These are phyloP conservation scores for Hypoxylon sp. DNA, from an alignment of 2,329 filamentous ascomycete genomes.

Conservation along the genomic window DNA sequence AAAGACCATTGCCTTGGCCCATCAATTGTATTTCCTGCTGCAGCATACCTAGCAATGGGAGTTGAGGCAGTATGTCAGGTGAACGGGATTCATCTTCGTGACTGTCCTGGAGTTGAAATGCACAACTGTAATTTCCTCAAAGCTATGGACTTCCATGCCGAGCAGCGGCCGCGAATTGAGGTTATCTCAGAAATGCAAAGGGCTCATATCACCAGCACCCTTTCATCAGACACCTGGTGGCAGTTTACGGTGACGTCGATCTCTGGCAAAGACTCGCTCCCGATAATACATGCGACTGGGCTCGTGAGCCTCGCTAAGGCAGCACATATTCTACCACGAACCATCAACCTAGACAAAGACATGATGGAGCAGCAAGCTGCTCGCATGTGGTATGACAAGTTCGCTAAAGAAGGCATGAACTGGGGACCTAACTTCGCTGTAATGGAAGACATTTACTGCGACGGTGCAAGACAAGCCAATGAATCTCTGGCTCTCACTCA, in stretches of 20 bases:
- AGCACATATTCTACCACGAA: neutral
- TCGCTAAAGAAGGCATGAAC: neutral
- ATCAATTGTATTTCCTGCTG: constrained; percentile 31
- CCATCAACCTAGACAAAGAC: neutral
- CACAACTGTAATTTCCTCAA: constrained; percentile 3
- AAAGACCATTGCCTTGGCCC: constrained; percentile 28
- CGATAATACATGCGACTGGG: neutral
- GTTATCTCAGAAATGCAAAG: neutral
- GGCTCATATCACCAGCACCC: neutral
- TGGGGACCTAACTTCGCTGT: neutral
- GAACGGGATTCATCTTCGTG: neutral
- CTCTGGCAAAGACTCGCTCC: neutral
- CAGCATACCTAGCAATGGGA: constrained; percentile 30
- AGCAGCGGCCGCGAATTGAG: constrained; percentile 6
- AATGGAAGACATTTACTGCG: neutral
- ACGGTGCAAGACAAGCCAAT: neutral
- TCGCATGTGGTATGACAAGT: neutral
- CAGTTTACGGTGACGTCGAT: constrained; percentile 10
- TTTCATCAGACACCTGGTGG: constrained; percentile 3
- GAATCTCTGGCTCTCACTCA: neutral
- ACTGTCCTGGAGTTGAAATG: neutral
- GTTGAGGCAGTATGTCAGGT: constrained; percentile 23
- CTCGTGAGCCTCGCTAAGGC: neutral
- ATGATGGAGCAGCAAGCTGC: neutral
- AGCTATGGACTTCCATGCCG: constrained; percentile 2